Base-by-base conservation (phyloP, 495 filamentous ascomycete species). In the Aspergillus campestris region DNA sequence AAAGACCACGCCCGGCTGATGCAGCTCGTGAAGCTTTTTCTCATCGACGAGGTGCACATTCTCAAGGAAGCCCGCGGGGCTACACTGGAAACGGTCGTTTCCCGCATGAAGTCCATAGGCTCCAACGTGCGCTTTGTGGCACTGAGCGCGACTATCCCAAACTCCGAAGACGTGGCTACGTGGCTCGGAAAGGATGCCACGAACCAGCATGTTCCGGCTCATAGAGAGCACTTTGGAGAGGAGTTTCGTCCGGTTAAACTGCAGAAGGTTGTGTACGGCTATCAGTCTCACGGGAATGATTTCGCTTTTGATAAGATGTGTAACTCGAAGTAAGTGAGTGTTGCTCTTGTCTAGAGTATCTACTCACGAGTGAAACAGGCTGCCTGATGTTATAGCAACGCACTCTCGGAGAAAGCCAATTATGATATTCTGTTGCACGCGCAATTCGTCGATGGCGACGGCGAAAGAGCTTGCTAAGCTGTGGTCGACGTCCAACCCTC, bases 11-110 rank as follows among this genome's bases (percentile, higher is more conserved):
- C 73, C 39, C 86, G 75, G 52, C 69, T 98, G 15, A 80, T 97
- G 65, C 78, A 88, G 50, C 67, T 96, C 50, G 81, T 98, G 24
- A 88, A 88, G 54, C 66, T 98, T 0, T 95, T 96, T 44, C 75
- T 98, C 13, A 94, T 98, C 50, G 92, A 98, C 56, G 92, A 98
- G 55, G 90, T 98, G 0, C 92, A 98, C 57, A 90, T 95, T 32
- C 74, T 98, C 40, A 95, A 91, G 53, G 92, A 97, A 47, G 66
- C 75, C 5, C 81, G 92, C 8, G 92, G 92, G 8, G 90, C 92
- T 8, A 95, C 87, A 0, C 73, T 98, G 5, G 92, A 98, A 59
- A 88, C 88, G n/a, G 86, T 96, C 8, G 89, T 96, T 2, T 95
- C 91, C 32, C 83, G 92, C 6, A 98, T 95, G 92, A 96, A 95